phyloP scores from a whole-genome alignment of 257 asterid genomes.

The Rubia yunnanensis region DNA sequence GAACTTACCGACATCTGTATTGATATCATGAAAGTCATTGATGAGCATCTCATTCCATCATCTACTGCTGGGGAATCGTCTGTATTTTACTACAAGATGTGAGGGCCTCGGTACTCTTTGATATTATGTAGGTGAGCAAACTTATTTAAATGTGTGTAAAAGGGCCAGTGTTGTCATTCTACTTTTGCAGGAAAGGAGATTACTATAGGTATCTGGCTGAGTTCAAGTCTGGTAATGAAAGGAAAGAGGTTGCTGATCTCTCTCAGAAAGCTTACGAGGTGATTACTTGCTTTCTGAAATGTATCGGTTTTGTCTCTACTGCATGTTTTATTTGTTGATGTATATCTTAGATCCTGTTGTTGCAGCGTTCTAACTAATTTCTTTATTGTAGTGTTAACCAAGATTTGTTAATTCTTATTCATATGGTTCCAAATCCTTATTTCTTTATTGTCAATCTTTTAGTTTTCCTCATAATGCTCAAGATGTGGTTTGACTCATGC shows the following conservation, averaged over 20 bases:
- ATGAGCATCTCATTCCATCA: slow-evolving; percentile 83
- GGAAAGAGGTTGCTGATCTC: slow-evolving; percentile 36
- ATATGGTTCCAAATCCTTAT: not conserved
- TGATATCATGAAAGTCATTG: slow-evolving; percentile 67
- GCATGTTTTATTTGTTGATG: not conserved
- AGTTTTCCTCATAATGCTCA: not conserved
- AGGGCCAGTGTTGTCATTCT: not conserved
- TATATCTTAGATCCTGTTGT: not conserved
- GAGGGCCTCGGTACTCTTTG: slow-evolving; percentile 17
- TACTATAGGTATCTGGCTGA: slow-evolving; percentile 40
- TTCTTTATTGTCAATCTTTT: not conserved
- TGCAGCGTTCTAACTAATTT: not conserved
- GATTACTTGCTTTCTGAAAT: slow-evolving; percentile 3
- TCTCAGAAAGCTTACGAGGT: slow-evolving; percentile 40
- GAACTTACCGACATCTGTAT: slow-evolving; percentile 66
- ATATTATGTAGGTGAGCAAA: not conserved
- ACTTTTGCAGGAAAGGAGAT: slow-evolving; percentile 40
- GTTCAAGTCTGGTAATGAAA: slow-evolving; percentile 32
- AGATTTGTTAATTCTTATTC: not conserved
- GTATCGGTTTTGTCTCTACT: not conserved
- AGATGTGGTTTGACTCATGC: not conserved
- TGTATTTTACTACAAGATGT: slow-evolving; percentile 85
- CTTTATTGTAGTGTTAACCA: not conserved
- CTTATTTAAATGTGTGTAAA: not conserved
- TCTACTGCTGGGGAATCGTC: slow-evolving; percentile 68